Evolutionary conservation across 176 grass and related monocot genomes (phyloP).

Genomic region (Musa schizocarpa): DNA sequence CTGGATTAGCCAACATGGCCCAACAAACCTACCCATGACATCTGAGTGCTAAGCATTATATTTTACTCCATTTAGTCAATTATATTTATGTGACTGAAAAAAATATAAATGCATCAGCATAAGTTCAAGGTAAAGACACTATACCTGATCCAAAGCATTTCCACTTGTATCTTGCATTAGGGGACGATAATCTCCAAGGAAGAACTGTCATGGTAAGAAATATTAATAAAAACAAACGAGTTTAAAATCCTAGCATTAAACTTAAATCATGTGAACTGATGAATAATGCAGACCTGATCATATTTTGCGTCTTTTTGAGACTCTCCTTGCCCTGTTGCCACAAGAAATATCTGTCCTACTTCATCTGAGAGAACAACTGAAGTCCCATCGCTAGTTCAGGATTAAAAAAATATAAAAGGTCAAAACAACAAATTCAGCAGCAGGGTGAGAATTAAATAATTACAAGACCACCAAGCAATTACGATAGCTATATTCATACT

Average conservation of each 20-base stretch:
- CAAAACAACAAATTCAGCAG: neutral
- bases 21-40: neutral
- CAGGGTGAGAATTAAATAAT: too few species aligned
- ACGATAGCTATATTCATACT: too few species aligned
- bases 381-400: conserved; percentile 75
- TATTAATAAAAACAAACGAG: neutral
- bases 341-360: conserved; percentile 96
- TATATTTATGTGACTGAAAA: neutral
- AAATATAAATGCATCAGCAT: neutral
- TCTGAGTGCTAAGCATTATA: neutral
- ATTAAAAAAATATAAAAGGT: neutral
- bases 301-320: conserved; percentile 98
- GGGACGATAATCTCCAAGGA: conserved; percentile 96
- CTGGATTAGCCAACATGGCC: neutral
- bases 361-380: conserved; percentile 93
- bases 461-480: too few species aligned
- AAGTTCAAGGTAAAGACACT: conserved; percentile 3
- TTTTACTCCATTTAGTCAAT: neutral
- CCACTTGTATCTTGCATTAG: conserved; percentile 73
- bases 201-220: conserved; percentile 49
- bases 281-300: conserved; percentile 59
- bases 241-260: conserved; percentile 3
- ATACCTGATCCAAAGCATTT: conserved; percentile 81
- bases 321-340: conserved; percentile 90
- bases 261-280: conserved; percentile 6